Evolutionary conservation across 1,139 yeast genomes (phyloP).

Genomic region (Pichia sp.): DNA sequence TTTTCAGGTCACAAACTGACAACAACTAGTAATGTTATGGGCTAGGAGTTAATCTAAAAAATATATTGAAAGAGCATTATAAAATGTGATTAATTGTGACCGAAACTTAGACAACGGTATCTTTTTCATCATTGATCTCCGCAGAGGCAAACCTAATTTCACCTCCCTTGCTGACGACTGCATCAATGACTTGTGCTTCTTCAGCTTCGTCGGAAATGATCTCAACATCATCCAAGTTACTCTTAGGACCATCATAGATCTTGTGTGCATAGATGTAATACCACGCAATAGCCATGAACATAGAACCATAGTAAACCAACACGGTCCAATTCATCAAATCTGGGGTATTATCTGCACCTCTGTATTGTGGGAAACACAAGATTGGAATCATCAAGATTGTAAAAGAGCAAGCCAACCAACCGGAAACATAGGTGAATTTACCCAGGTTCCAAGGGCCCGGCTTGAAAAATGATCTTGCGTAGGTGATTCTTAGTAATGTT

Average conservation of each 20-base stretch:
- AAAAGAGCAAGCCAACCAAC: slow-evolving; percentile 36
- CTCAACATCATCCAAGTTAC: slow-evolving; percentile 38
- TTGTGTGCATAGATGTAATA: slow-evolving; percentile 52
- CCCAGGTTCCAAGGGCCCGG: slow-evolving; percentile 74
- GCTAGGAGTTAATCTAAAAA: too few species aligned
- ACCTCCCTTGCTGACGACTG: slow-evolving; percentile 16
- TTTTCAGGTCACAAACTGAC: too few species aligned
- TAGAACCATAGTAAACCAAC: slow-evolving; percentile 60
- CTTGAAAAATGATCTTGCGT: slow-evolving; percentile 45
- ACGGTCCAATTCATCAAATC: slow-evolving; percentile 65
- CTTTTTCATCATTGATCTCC: slow-evolving; percentile 7
- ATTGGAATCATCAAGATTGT: slow-evolving; percentile 60
- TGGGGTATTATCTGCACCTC: slow-evolving; percentile 40
- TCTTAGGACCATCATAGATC: slow-evolving; percentile 64
- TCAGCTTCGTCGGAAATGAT: slow-evolving; percentile 10
- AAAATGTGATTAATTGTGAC: too few species aligned
- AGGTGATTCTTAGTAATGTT: slow-evolving; percentile 52
- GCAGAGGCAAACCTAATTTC: slow-evolving; percentile 7
- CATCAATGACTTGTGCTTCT: slow-evolving; percentile 15
- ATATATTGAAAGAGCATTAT: too few species aligned
- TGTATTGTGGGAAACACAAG: slow-evolving; percentile 54
- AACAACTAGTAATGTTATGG: too few species aligned
- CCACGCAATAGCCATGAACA: slow-evolving; percentile 47
- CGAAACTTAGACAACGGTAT: too few species aligned
- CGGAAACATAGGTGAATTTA: slow-evolving; percentile 41